Base-by-base conservation (phyloP, 2,329 filamentous ascomycete species). In the Pseudocercospora pini-densiflorae region DNA sequence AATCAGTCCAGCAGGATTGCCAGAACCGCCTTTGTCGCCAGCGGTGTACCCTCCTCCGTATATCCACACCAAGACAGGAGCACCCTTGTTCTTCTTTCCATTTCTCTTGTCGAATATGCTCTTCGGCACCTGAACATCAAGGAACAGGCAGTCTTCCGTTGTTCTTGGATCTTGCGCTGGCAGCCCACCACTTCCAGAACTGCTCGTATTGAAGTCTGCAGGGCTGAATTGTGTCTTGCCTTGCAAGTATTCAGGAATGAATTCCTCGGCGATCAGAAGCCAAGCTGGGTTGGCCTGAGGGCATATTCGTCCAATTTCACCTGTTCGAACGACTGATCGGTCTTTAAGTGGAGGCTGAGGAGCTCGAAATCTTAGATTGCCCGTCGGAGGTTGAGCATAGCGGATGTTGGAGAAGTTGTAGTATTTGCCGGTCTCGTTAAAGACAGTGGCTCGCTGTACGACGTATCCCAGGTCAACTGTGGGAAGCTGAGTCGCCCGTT, bases 381-480 rank as follows among this genome's bases (percentile, higher is more conserved):
- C 85, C 2, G 84, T 67, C 1, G 86, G 86, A 14, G 86, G 81
- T 27, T 83, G 82, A 5, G 84, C 86, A 74, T 84, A 88, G 51
- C 85, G 81, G 67, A 88, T 86, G 70, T 88, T 87, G 61, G 77
- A 82, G 76, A 88, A 88, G 67, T 59, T 36, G 31, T 68, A 29
- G 43, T 27, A 29, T 67, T 51, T 61, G 49, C 43, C 55, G 19
- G 23, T 54, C 27, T 51, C 63, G 75, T 85, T 84, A 71, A 81
- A 81, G 12, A 73, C 73, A 4, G 81, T 74, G 33, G 82, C 85
- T 70, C 81, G 79, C 59, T 87, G 83, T 23, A 85, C 74, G 63
- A 84, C 80, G 72, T 87, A 87, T 47, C 84, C 85, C 9, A 88
- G 76, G 71, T 88, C 84, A 7, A 88, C 82, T 21, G 76, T 75